These are phyloP conservation scores for Blastobotrys capitulatus DNA, from an alignment of 1,139 yeast species.

Conservation along the genomic window DNA sequence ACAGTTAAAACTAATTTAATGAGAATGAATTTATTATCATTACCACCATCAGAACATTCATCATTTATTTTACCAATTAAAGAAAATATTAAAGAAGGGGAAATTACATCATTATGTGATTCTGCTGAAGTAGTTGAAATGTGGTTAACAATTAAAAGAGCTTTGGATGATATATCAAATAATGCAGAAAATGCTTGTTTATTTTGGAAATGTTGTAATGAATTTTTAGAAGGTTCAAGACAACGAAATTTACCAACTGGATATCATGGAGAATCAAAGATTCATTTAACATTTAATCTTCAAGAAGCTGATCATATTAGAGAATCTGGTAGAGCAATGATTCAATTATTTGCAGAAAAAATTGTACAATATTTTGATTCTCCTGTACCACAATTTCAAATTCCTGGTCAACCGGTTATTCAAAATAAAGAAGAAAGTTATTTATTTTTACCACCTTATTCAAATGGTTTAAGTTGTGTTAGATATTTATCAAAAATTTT, in stretches of 20 bases:
- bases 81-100: conserved; percentile 7
- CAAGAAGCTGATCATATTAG: conserved; percentile 27
- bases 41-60: conserved; percentile 25
- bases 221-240: conserved; percentile 42
- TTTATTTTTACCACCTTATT: conserved; percentile 55
- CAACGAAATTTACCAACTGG: conserved; percentile 41
- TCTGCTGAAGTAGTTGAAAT: conserved; percentile 44
- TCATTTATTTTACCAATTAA: conserved; percentile 21
- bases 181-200: conserved; percentile 34
- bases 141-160: conserved; percentile 48
- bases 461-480: conserved; percentile 54
- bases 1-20: conserved; percentile 30
- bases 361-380: conserved; percentile 29
- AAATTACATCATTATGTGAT: conserved; percentile 34
- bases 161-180: conserved; percentile 40
- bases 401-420: background rate
- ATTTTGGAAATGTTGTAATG: conserved; percentile 44
- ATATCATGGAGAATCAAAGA: conserved; percentile 38
- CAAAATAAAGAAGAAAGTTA: conserved; percentile 29
- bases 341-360: conserved; percentile 23
- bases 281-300: conserved; percentile 30
- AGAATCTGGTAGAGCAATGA: conserved; percentile 24
- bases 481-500: conserved; percentile 43
- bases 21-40: conserved; percentile 28
- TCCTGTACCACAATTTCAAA: background rate